Base-by-base conservation (phyloP, 176 grass and related monocot genomes). In the Cocos nucifera region DNA sequence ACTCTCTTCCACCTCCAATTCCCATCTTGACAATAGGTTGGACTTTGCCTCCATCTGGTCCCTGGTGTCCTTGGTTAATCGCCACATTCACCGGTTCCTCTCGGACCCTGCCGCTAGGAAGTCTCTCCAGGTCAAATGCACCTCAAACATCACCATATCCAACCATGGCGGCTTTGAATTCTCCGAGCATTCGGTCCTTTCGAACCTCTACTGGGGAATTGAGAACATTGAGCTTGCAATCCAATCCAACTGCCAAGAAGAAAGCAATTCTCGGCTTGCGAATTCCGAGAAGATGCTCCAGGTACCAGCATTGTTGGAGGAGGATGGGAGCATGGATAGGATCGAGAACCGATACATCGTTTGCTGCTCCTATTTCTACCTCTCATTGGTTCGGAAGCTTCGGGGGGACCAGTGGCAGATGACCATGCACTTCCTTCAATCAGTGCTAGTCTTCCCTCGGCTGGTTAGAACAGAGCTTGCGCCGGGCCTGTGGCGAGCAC, bases 381-480 rank as follows among this genome's bases (percentile, higher is more conserved):
- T 97, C 4, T 75, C 83, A 12, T 67, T 88, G 50, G 84, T 90
- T 26, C 74, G 88, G 62, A 81, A 73, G 48, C 72, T 83, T 0
- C 80, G 80, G 63, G 81, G 76, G 6, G 87, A 97, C 39, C 60
- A 78, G 57, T 97, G 92, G 84, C 93, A 97, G 81, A 85, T 85
- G 84, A 86, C 84, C 65, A 82, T 85, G 81, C 78, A 97, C 70
- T 82, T 97, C 73, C 77, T 97, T 49, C 87, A 97, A 73, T 79
- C 87, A 10, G 80, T 82, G 8, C 64, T 70, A 15, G 73, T 97
- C 30, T 78, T 50, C 16, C 75, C 82, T 26, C 50, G 63, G 30
- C 56, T 80, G 70, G 73, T 81, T 39, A 50, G 44, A 5, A 78
- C n/a, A 35, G 51, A 72, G n/a, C 92, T 97, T 72, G 87, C 78